These are phyloP conservation scores for Geotrichum reessii DNA, from an alignment of 1,139 yeast genomes.

Conservation along the genomic window DNA sequence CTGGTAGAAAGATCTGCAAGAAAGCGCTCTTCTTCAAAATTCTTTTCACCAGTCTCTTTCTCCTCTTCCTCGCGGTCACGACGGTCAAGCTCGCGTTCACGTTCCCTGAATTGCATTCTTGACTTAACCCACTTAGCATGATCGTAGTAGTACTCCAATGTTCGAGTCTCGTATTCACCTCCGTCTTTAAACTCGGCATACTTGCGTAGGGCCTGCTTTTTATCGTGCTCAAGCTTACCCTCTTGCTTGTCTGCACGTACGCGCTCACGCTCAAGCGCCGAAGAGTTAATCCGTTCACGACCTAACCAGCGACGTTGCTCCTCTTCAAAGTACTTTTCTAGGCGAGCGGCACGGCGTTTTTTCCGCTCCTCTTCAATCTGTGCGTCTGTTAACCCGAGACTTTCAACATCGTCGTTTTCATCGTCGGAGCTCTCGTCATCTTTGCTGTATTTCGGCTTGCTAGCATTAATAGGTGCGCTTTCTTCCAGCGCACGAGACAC, in stretches of 20 bases:
- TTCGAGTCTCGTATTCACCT: conserved; percentile 21
- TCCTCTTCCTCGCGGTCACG: conserved; percentile 28
- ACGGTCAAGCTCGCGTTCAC: conserved; percentile 32
- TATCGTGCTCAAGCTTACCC: conserved; percentile 20
- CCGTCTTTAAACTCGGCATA: conserved; percentile 28
- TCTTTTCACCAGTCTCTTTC: conserved; percentile 19
- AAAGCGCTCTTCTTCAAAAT: conserved; percentile 1
- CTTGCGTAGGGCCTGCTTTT: conserved; percentile 22
- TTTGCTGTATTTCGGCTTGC: background rate
- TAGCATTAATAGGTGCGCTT: background rate
- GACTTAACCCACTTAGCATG: conserved; percentile 34
- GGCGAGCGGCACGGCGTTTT: conserved; percentile 19
- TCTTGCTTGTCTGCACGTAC: conserved; percentile 22
- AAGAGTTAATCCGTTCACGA: conserved; percentile 25
- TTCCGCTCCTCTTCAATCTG: conserved; percentile 22
- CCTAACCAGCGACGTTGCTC: conserved; percentile 27
- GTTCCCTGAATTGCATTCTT: conserved; percentile 26
- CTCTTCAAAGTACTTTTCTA: conserved; percentile 24
- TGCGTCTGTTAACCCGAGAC: conserved; percentile 20
- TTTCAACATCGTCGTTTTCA: conserved; percentile 7
- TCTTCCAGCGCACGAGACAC: conserved; percentile 21
- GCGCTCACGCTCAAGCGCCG: conserved; percentile 27
- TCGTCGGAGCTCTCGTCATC: conserved; percentile 9
- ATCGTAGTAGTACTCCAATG: conserved; percentile 32
- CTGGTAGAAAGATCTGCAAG: background rate